phyloP scores from a whole-genome alignment of 306 rosid genomes.

The Spatholobus suberectus region DNA sequence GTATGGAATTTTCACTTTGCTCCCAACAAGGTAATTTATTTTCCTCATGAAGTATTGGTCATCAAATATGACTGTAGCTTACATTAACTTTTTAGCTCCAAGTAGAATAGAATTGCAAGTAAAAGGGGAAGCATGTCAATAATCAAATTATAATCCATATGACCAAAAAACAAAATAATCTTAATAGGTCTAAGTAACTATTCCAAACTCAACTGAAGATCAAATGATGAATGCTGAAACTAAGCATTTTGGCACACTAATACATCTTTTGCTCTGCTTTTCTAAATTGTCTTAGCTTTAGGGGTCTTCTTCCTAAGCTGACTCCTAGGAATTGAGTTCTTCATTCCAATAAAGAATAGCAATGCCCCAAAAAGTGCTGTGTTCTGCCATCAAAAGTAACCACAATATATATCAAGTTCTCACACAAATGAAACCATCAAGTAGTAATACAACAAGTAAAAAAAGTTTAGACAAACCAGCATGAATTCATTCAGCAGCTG shows the following conservation, averaged over 20 bases:
- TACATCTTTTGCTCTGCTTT: conserved; percentile 26
- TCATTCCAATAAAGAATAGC: conserved; percentile 83
- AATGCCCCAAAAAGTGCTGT: conserved; percentile 78
- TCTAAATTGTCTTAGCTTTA: conserved; percentile 67
- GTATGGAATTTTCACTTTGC: neutral
- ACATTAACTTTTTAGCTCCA: neutral
- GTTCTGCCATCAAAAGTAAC: conserved; percentile 53
- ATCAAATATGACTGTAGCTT: conserved; percentile 17
- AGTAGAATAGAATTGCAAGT: conserved; percentile 9
- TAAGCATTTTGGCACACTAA: conserved; percentile 23
- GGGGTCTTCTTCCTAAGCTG: conserved; percentile 69
- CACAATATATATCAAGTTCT: conserved; percentile 15
- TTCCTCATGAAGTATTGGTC: neutral
- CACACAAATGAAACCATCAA: neutral
- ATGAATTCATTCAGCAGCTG: conserved; percentile 61
- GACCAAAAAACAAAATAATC: conserved; percentile 20
- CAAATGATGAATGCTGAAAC: conserved; percentile 28
- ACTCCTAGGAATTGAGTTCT: conserved; percentile 68
- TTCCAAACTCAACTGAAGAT: conserved; percentile 37
- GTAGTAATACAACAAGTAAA: neutral
- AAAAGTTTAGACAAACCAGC: conserved; percentile 61
- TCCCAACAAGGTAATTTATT: neutral
- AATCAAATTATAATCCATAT: conserved; percentile 24
- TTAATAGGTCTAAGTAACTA: conserved; percentile 24
- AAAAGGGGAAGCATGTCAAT: conserved; percentile 17